Evolutionary conservation across 768 basidiomycete species (phyloP).

Genomic region (Termitomyces sp.): DNA sequence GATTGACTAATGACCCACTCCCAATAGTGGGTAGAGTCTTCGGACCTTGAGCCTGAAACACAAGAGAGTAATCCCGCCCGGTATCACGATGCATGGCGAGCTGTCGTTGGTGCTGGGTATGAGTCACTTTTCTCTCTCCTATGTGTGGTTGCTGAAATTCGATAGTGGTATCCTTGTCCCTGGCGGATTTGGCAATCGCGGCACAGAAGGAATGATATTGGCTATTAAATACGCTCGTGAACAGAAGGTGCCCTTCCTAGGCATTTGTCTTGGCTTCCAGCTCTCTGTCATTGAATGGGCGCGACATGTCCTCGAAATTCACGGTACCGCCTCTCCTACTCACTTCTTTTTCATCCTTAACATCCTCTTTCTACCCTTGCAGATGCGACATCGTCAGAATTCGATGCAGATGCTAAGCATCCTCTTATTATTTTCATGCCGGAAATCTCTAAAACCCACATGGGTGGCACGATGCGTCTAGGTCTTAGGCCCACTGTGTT

Average conservation of each 20-base stretch:
- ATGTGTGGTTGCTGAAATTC: constrained; percentile 5
- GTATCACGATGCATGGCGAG: constrained; percentile 95
- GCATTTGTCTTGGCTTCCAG: constrained; percentile 98
- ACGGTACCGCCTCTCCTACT: constrained; percentile 35
- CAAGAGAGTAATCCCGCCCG: constrained; percentile 78
- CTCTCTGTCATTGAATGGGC: constrained; percentile 96
- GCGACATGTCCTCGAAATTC: constrained; percentile 71
- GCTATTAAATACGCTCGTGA: constrained; percentile 98
- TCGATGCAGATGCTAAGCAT: constrained; percentile 55
- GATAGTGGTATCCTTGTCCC: constrained; percentile 92
- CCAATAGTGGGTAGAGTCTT: constrained; percentile 91
- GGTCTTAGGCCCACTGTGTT: constrained; percentile 96
- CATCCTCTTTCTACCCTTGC: constrained; percentile 5
- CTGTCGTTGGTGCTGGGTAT: constrained; percentile 85
- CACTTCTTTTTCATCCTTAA: neutral
- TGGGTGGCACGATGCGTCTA: constrained; percentile 99
- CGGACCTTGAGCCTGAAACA: constrained; percentile 79
- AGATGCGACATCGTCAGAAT: constrained; percentile 89
- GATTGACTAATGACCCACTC: neutral
- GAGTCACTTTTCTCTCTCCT: constrained; percentile 19
- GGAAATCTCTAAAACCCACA: constrained; percentile 95
- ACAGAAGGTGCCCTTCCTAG: constrained; percentile 91
- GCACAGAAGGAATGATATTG: constrained; percentile 96
- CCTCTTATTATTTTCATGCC: constrained; percentile 97
- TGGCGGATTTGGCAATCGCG: constrained; percentile 91